Conservation (phyloP, 805 yeast genomes). For the Kluyveromyces dobzhanskii region DNA sequence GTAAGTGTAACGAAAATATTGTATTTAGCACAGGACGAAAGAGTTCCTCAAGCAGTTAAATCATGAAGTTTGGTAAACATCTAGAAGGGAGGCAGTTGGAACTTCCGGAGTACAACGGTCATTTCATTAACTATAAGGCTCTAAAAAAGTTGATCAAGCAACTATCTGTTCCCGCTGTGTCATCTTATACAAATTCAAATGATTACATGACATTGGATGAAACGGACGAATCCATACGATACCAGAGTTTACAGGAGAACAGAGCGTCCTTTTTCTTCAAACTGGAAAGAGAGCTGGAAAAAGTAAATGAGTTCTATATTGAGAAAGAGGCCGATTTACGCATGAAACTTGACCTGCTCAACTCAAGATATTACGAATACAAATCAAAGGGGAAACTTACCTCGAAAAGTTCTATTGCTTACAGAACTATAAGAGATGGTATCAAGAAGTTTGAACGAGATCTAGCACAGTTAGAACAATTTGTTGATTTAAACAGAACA, state of each 20-base stretch:
- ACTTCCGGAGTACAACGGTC: constrained; percentile 88
- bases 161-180: constrained; percentile 41
- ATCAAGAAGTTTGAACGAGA: constrained; percentile 86
- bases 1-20: too few relatives aligned
- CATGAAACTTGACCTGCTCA: constrained; percentile 65
- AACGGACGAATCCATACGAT: constrained; percentile 33
- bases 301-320: constrained; percentile 84
- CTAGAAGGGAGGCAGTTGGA: constrained; percentile 91
- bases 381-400: constrained; percentile 36
- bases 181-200: constrained; percentile 15
- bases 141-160: constrained; percentile 84
- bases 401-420: constrained; percentile 64
- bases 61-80: constrained; percentile 91
- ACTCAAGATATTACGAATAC: constrained; percentile 57
- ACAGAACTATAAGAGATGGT: constrained; percentile 76
- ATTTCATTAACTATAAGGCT: constrained; percentile 91
- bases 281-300: constrained; percentile 89
- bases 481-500: constrained; percentile 87
- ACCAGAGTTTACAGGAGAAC: constrained; percentile 67
- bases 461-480: constrained; percentile 81
- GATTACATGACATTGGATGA: constrained; percentile 28
- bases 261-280: constrained; percentile 83
- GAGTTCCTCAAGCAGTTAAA: too few relatives aligned
- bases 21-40: too few relatives aligned
- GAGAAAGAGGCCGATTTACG: constrained; percentile 86